Conservation (phyloP, 495 filamentous ascomycete species). For the Podospora pseudoanserina region DNA sequence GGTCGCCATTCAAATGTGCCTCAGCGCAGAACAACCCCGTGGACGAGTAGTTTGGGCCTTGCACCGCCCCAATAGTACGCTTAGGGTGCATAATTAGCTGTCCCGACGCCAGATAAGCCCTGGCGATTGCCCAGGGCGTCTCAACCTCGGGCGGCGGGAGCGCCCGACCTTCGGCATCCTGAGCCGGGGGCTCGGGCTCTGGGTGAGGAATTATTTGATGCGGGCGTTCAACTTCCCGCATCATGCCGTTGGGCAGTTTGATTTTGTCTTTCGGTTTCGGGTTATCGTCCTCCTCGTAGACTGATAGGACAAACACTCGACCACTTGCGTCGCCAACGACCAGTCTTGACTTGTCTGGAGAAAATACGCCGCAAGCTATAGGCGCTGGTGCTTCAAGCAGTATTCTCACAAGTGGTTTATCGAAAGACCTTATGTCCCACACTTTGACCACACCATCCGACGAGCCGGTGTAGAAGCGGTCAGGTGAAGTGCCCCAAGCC, state of each 20-base stretch:
- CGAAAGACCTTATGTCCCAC: constrained; percentile 66
- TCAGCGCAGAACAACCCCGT: constrained; percentile 38
- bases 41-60: constrained; percentile 43
- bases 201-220: constrained; percentile 42
- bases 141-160: constrained; percentile 9
- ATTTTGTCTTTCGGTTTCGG: constrained; percentile 21
- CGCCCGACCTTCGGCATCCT: constrained; percentile 18
- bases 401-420: constrained; percentile 61
- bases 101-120: constrained; percentile 26
- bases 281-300: constrained; percentile 37
- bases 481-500: constrained; percentile 67
- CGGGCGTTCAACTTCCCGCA: constrained; percentile 28
- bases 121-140: constrained; percentile 22
- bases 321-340: constrained; percentile 75
- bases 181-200: constrained; percentile 38
- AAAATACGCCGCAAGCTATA: constrained; percentile 66
- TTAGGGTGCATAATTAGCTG: constrained; percentile 34
- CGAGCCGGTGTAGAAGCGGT: constrained; percentile 81
- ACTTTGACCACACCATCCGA: constrained; percentile 83
- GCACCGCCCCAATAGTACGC: constrained; percentile 41
- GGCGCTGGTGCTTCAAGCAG: constrained; percentile 47
- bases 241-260: constrained; percentile 25
- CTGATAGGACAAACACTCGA: constrained; percentile 62
- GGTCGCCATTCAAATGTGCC: constrained; percentile 38
- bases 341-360: constrained; percentile 64